Conservation (phyloP, 192 early-diverging fungal genomes). For the Phlyctochytrium arcticum region DNA sequence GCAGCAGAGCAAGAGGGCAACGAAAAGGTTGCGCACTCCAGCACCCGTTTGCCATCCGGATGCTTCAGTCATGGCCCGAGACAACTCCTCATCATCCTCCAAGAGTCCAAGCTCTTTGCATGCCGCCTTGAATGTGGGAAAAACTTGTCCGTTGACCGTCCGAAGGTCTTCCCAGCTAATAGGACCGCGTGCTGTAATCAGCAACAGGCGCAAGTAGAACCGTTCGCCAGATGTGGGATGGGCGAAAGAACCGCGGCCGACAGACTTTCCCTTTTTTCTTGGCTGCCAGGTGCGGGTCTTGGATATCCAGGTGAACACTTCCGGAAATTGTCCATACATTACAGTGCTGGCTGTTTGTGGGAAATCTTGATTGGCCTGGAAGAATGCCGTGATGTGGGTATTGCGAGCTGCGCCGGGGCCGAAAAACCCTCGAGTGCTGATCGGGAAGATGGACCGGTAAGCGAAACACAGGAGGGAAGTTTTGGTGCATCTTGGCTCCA, state of each 20-base stretch:
- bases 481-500: too few species aligned
- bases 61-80: not conserved
- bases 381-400: too few species aligned
- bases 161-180: not conserved
- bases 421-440: too few species aligned
- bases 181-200: not conserved
- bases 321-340: not conserved
- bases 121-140: not conserved
- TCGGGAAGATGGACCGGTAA: not conserved
- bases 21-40: not conserved
- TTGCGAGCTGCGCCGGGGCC: too few species aligned
- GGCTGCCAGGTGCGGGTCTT: not conserved
- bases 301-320: not conserved
- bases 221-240: not conserved
- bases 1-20: not conserved
- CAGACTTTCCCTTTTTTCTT: not conserved
- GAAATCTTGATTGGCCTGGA: too few species aligned
- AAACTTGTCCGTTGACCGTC: not conserved
- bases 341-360: too few species aligned
- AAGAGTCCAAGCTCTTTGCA: not conserved
- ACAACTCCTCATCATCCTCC: not conserved
- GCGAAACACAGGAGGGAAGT: not conserved
- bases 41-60: too few species aligned
- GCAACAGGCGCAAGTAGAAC: not conserved
- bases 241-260: not conserved